phyloP scores from a whole-genome alignment of 2,329 filamentous ascomycete species.

The Botryotinia globosa region DNA sequence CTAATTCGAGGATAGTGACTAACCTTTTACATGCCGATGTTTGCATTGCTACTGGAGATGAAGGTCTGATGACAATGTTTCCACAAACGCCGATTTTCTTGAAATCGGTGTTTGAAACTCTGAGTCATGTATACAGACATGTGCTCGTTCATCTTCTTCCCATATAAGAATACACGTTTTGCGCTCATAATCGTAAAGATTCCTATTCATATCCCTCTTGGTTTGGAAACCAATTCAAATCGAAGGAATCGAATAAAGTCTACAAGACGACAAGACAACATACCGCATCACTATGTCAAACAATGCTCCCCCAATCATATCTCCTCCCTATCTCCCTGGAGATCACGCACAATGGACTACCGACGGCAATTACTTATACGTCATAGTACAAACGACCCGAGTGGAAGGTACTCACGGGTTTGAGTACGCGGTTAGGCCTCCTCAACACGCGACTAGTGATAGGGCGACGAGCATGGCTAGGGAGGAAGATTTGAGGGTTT shows the following conservation, averaged over 20 bases:
- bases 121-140: neutral
- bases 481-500: neutral
- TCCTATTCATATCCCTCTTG: neutral
- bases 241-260: neutral
- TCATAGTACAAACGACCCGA: neutral
- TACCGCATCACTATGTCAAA: neutral
- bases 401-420: neutral
- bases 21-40: neutral
- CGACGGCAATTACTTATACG: neutral
- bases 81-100: neutral
- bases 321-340: neutral
- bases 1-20: neutral
- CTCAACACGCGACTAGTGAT: neutral
- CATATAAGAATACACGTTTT: neutral
- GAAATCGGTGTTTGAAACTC: neutral
- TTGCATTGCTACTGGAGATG: neutral
- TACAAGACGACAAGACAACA: neutral
- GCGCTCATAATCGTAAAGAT: neutral
- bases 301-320: neutral
- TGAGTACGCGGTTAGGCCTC: neutral
- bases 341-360: neutral
- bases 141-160: neutral
- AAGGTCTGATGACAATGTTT: neutral
- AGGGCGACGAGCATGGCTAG: neutral
- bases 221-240: neutral